Evolutionary conservation across 768 basidiomycete genomes (phyloP).

Genomic region (Fomitopsis pulvina): DNA sequence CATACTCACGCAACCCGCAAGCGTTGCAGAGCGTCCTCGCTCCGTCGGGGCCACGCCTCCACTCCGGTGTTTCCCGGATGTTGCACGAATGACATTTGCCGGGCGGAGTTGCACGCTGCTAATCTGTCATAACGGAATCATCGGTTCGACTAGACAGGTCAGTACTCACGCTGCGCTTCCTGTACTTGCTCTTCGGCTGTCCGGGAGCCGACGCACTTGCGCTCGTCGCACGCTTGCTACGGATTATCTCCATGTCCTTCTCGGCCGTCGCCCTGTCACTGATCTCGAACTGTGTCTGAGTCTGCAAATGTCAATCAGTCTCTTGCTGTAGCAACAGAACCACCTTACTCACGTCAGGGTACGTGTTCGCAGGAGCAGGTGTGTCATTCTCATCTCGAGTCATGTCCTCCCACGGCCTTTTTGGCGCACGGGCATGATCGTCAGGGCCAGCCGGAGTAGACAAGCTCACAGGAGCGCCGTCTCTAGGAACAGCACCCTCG

Average conservation of each 20-base stretch:
- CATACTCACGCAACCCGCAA: constrained; percentile 70
- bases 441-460: constrained; percentile 26
- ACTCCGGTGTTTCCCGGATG: constrained; percentile 84
- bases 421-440: constrained; percentile 53
- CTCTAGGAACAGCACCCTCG: constrained; percentile 16
- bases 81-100: constrained; percentile 87
- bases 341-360: constrained; percentile 4
- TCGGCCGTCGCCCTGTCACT: constrained; percentile 60
- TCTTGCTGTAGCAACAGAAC: background rate
- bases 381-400: constrained; percentile 36
- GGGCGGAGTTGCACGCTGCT: constrained; percentile 75
- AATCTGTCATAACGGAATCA: constrained; percentile 18
- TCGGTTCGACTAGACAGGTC: background rate
- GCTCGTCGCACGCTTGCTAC: constrained; percentile 69
- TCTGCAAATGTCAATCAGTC: background rate
- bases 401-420: constrained; percentile 77
- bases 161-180: constrained; percentile 77
- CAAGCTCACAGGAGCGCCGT: constrained; percentile 4
- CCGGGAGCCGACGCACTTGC: constrained; percentile 41
- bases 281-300: constrained; percentile 10
- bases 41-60: constrained; percentile 80
- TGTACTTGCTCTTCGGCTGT: constrained; percentile 72
- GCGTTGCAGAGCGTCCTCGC: constrained; percentile 82
- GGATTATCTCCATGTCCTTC: constrained; percentile 81
- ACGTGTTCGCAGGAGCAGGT: background rate